Evolutionary conservation across 345 rosid species (phyloP).

Genomic region (Eucalyptus tenuipes): DNA sequence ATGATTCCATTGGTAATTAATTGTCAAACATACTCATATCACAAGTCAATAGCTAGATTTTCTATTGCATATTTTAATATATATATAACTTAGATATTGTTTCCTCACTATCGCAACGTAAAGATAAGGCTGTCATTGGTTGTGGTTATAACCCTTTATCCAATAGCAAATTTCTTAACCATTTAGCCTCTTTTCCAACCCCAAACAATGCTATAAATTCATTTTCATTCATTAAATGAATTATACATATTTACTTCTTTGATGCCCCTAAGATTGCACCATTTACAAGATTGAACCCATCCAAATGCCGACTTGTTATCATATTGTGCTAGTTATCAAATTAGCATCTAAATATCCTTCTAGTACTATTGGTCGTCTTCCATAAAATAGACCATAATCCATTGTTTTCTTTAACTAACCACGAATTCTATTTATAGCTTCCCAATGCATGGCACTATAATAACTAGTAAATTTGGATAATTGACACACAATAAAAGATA

Average conservation of each 20-base stretch:
- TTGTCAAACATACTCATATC: neutral
- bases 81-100: neutral
- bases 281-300: neutral
- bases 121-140: neutral
- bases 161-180: neutral
- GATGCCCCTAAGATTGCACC: neutral
- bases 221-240: neutral
- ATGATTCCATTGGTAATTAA: too few relatives aligned
- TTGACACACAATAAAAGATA: neutral
- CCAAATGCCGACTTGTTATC: neutral
- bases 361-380: neutral
- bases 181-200: neutral
- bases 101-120: fast-evolving
- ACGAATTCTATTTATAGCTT: too few relatives aligned
- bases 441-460: neutral
- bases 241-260: neutral
- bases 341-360: too few relatives aligned
- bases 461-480: neutral
- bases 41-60: neutral
- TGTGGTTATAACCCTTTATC: neutral
- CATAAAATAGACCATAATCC: too few relatives aligned
- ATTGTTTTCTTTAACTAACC: too few relatives aligned
- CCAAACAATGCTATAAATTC: neutral
- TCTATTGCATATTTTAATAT: too few relatives aligned
- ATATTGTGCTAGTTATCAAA: neutral